Evolutionary conservation across 192 early-diverging fungal genomes (phyloP).

Genomic region (Endogone sp.): DNA sequence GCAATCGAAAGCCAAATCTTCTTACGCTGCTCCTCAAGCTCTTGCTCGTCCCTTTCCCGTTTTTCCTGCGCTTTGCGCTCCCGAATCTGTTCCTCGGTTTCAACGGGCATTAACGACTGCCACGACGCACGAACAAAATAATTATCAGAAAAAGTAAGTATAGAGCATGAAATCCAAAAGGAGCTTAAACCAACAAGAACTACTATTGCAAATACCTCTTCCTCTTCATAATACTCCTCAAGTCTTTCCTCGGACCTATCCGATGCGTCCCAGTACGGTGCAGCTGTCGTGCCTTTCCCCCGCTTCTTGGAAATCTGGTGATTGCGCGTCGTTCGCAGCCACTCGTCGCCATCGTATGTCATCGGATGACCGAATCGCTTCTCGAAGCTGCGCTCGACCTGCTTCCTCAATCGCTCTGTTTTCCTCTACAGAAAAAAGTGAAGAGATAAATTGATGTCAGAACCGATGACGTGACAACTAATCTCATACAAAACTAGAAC

Average conservation of each 20-base stretch:
- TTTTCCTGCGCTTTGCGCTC: conserved; percentile 12
- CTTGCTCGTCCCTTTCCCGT: conserved; percentile 15
- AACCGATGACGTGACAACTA: neutral
- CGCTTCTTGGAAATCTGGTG: conserved; percentile 5
- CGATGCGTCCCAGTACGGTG: neutral
- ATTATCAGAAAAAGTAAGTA: no score
- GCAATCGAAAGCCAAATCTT: conserved; percentile 29
- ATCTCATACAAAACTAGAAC: no score
- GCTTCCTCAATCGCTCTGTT: conserved; percentile 19
- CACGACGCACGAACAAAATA: neutral
- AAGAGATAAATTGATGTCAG: neutral
- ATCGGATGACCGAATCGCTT: conserved; percentile 19
- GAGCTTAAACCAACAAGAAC: no score
- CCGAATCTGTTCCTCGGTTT: conserved; percentile 1
- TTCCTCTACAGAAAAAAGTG: conserved; percentile 11
- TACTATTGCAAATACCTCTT: no score
- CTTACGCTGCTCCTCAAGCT: conserved; percentile 19
- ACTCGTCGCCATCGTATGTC: neutral
- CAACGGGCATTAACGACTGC: neutral
- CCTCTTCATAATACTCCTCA: neutral
- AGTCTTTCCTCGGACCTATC: neutral
- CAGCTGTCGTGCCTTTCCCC: neutral
- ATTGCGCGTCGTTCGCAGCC: neutral
- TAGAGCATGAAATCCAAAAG: no score
- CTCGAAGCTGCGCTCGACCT: conserved; percentile 14